Evolutionary conservation across 2,329 filamentous ascomycete genomes (phyloP).

Genomic region (Cytospora leucostoma): DNA sequence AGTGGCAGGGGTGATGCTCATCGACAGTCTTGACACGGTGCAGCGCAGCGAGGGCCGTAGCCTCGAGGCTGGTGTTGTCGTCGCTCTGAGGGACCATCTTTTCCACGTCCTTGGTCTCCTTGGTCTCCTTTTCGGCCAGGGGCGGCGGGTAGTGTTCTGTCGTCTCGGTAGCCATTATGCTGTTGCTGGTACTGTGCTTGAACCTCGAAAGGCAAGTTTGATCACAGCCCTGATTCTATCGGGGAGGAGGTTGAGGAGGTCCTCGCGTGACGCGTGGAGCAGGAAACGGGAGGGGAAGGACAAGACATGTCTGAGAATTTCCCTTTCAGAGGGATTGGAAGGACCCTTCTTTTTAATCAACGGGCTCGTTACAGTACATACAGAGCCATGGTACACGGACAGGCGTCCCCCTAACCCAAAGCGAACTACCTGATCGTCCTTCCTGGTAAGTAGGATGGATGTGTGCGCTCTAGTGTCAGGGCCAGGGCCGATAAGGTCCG

Average conservation of each 20-base stretch:
- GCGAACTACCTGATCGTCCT: no score
- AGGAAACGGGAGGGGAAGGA: slow-evolving; percentile 2
- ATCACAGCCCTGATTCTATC: background rate
- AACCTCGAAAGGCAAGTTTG: background rate
- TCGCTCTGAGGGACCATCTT: slow-evolving; percentile 17
- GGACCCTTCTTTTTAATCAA: slow-evolving; percentile 21
- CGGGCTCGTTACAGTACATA: background rate
- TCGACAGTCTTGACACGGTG: slow-evolving; percentile 33
- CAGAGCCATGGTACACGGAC: no score
- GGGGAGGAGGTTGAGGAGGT: background rate
- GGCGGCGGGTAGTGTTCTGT: background rate
- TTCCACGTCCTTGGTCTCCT: slow-evolving; percentile 22
- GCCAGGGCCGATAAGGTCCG: background rate
- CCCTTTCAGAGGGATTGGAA: slow-evolving; percentile 4
- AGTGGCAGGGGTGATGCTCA: slow-evolving; percentile 36
- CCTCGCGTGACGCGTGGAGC: slow-evolving; percentile 18
- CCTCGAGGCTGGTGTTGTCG: slow-evolving; percentile 26
- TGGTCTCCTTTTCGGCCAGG: slow-evolving; percentile 7
- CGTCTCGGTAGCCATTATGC: slow-evolving; percentile 5
- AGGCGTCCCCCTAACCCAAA: no score
- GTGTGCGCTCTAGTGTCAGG: background rate
- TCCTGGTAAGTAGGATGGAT: background rate
- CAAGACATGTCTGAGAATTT: slow-evolving; percentile 23
- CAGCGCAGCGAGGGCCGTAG: slow-evolving; percentile 33
- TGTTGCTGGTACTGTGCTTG: background rate